These are phyloP conservation scores for Lipomyces chichibuensis DNA, from an alignment of 805 yeast genomes.

Conservation along the genomic window DNA sequence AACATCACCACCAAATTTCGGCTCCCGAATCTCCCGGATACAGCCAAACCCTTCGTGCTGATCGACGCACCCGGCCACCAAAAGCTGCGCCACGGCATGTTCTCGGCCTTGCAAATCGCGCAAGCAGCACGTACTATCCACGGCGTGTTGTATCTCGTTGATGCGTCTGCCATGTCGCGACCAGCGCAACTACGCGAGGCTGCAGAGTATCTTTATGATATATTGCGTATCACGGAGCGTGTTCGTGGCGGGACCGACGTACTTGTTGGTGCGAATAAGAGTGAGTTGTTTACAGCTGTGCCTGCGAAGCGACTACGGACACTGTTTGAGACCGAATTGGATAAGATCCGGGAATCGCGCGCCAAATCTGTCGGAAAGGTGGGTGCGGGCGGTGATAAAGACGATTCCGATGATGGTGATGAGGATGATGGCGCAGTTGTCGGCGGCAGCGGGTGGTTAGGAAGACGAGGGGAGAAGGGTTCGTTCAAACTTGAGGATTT, in stretches of 20 bases:
- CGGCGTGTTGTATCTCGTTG: constrained; percentile 79
- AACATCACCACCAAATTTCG: constrained; percentile 46
- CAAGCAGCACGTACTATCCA: constrained; percentile 50
- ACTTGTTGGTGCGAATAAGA: constrained; percentile 79
- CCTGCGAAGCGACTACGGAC: constrained; percentile 64
- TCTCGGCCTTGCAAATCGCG: constrained; percentile 52
- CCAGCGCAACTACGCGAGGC: constrained; percentile 35
- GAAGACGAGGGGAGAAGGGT: constrained; percentile 13
- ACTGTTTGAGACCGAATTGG: constrained; percentile 66
- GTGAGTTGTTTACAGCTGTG: constrained; percentile 80
- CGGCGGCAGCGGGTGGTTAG: constrained; percentile 22
- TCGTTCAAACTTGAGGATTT: constrained; percentile 25
- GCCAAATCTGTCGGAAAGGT: constrained; percentile 52
- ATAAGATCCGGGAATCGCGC: constrained; percentile 55
- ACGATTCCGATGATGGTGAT: constrained; percentile 8
- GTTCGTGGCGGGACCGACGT: constrained; percentile 64
- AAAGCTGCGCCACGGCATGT: constrained; percentile 63
- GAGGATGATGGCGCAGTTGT: constrained; percentile 10
- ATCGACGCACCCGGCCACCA: constrained; percentile 89
- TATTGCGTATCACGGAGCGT: constrained; percentile 57
- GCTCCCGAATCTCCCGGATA: constrained; percentile 49
- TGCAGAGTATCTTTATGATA: constrained; percentile 31
- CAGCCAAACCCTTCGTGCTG: constrained; percentile 52
- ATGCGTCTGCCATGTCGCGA: constrained; percentile 54
- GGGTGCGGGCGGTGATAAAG: constrained; percentile 17